Percentiles rank a stretch among this genome's conserved stretches.
These are phyloP conservation scores for Ormosia emarginata DNA, from an alignment of 306 rosid genomes.

Conservation along the genomic window DNA sequence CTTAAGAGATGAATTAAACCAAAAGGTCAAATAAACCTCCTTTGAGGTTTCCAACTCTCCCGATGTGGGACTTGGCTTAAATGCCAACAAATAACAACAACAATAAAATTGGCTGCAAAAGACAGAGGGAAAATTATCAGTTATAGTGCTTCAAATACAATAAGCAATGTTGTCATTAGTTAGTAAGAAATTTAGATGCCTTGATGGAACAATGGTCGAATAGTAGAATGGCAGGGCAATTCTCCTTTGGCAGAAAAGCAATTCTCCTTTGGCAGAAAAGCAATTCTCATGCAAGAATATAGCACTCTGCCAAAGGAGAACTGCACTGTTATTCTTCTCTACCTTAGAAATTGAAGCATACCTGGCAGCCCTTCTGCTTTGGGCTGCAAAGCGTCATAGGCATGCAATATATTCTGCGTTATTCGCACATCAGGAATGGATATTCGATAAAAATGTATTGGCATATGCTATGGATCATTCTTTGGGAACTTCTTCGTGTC, in stretches of 20 bases:
- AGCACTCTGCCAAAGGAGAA: constrained; percentile 31
- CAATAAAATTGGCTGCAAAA: background rate
- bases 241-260: constrained; percentile 34
- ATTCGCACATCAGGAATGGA: constrained; percentile 26
- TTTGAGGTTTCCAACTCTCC: background rate
- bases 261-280: constrained; percentile 24
- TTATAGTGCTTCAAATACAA: background rate
- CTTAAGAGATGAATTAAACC: background rate
- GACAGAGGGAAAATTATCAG: background rate
- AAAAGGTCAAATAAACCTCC: background rate
- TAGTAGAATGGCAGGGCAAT: constrained; percentile 35
- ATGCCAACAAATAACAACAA: background rate
- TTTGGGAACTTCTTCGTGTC: background rate
- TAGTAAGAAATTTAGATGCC: background rate
- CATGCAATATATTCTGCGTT: background rate
- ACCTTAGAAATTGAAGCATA: background rate
- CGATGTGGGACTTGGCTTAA: background rate
- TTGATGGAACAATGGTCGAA: background rate
- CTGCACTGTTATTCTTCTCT: constrained; percentile 31
- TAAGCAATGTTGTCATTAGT: background rate
- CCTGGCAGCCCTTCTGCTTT: background rate
- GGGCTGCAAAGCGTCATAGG: background rate
- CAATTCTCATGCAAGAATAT: background rate
- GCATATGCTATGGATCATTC: constrained; percentile 34
- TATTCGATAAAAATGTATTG: constrained; percentile 6